Base-by-base conservation (phyloP, 1,284 basidiomycete species). In the Naganishia sp. region DNA sequence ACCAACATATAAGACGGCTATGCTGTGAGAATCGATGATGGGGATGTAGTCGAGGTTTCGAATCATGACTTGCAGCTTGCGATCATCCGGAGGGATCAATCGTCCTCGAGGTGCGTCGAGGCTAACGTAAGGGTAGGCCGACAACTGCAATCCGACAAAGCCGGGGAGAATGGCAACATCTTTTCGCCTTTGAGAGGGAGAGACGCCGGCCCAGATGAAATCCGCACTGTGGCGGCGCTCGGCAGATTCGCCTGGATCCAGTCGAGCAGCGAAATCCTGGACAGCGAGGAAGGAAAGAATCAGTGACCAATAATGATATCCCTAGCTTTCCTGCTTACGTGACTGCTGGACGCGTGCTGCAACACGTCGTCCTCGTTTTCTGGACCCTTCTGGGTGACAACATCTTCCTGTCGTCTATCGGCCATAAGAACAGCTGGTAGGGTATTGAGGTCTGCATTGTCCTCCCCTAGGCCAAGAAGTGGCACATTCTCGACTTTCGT, bases 1-100 rank as follows among this genome's bases (percentile, higher is more conserved):
- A 0, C 90, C 95, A 50, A 95, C 95, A 75, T 98, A 99, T 79
- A 99, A 83, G 46, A 99, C 90, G 3, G 94, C 96, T 48, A 99
- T 90, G 80, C 96, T 95, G 81, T 97, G 92, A 1, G 93, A 95
- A 78, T 99, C 96, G 70, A 99, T 96, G 69, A 98, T 94, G 0
- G 94, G 94, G 61, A 90, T 90, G 50, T 86, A 84, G 74, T 98
- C 94, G 42, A 99, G 84, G 4, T 84, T 85, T 16, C 86, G 83
- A 71, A 94, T 83, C 3, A 86, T 48, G 15, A 54, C 52, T 52
- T 54, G 52, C 18, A 67, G 54, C 61, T 55, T 67, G 44, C 92
- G 86, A 2, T 84, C 81, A 57, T 83, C 81, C 39, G 81, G 76
- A 5, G 84, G 83, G 6, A 86, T 78, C 23, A 82, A 73, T 1